Evolutionary conservation across 768 basidiomycete genomes (phyloP).

Genomic region (Dendrothele bispora): DNA sequence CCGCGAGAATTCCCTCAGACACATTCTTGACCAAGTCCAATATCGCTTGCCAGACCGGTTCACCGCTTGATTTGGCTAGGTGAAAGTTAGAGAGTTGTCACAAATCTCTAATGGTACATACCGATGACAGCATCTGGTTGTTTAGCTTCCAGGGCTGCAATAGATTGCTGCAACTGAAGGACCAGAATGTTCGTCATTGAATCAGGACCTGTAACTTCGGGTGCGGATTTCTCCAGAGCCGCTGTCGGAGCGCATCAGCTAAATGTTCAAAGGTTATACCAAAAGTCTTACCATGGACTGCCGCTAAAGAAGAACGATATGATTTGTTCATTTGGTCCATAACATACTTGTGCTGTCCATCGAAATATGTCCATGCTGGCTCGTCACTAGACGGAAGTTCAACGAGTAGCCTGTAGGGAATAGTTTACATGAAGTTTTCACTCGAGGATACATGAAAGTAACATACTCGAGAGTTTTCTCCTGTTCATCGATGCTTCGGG

Average conservation of each 20-base stretch:
- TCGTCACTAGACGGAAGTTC: slow-evolving; percentile 88
- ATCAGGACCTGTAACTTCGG: slow-evolving; percentile 35
- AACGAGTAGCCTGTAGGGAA: slow-evolving; percentile 66
- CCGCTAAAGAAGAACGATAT: slow-evolving; percentile 50
- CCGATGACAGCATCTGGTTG: slow-evolving; percentile 62
- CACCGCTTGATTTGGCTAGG: slow-evolving; percentile 67
- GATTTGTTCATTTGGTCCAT: slow-evolving; percentile 71
- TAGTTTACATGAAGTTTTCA: neutral
- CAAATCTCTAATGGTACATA: slow-evolving; percentile 27
- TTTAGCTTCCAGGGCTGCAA: slow-evolving; percentile 61
- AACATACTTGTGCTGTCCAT: slow-evolving; percentile 88
- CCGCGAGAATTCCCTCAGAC: slow-evolving; percentile 83
- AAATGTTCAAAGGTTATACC: slow-evolving; percentile 10
- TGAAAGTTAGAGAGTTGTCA: slow-evolving; percentile 2
- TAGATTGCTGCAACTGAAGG: slow-evolving; percentile 58
- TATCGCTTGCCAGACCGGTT: slow-evolving; percentile 81
- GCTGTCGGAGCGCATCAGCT: slow-evolving; percentile 31
- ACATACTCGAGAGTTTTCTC: slow-evolving; percentile 95
- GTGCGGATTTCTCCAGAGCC: slow-evolving; percentile 40
- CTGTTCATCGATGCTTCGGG: slow-evolving; percentile 85
- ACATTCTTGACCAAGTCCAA: slow-evolving; percentile 78
- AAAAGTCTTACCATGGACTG: slow-evolving; percentile 50
- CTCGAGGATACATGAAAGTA: neutral
- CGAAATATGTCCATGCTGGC: slow-evolving; percentile 94
- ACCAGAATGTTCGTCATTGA: slow-evolving; percentile 45